These are phyloP conservation scores for Phytophthora lateralis DNA, from an alignment of 352 stramenopile species.

Conservation along the genomic window DNA sequence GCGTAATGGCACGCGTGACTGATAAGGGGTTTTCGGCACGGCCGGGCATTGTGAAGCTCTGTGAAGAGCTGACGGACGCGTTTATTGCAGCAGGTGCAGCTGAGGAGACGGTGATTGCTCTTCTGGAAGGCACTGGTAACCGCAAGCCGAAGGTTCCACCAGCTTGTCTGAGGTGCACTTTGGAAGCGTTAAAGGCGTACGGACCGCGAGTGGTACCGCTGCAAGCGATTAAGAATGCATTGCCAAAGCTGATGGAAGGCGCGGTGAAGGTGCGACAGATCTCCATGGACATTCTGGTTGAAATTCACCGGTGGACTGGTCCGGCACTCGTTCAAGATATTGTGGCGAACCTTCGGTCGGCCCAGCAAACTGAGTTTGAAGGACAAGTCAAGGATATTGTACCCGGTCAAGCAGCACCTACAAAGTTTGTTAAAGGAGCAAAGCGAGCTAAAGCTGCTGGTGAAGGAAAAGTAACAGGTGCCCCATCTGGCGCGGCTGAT, in stretches of 20 bases:
- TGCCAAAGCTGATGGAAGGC: constrained; percentile 79
- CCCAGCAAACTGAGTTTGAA: constrained; percentile 88
- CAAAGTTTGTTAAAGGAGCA: constrained; percentile 72
- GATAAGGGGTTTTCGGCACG: constrained; percentile 88
- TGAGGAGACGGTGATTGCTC: constrained; percentile 70
- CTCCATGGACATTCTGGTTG: constrained; percentile 78
- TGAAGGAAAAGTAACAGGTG: constrained; percentile 16
- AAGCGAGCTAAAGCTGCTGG: constrained; percentile 35
- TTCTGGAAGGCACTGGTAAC: constrained; percentile 87
- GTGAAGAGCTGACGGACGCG: constrained; percentile 73
- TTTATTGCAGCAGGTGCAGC: constrained; percentile 80
- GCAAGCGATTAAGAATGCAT: constrained; percentile 64
- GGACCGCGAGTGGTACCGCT: constrained; percentile 77
- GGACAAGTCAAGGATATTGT: constrained; percentile 74
- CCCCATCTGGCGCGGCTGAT: constrained; percentile 7
- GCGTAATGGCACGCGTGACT: constrained; percentile 76
- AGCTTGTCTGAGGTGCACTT: constrained; percentile 62
- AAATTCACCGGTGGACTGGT: constrained; percentile 85
- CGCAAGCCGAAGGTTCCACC: constrained; percentile 88
- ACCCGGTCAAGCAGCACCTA: constrained; percentile 65
- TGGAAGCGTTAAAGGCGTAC: constrained; percentile 82
- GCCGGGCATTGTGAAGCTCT: constrained; percentile 76
- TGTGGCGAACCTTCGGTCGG: constrained; percentile 76
- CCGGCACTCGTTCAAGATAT: constrained; percentile 79
- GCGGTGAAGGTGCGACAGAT: constrained; percentile 84